Conservation (phyloP, 2,329 filamentous ascomycete species). For the Alternaria panax region DNA sequence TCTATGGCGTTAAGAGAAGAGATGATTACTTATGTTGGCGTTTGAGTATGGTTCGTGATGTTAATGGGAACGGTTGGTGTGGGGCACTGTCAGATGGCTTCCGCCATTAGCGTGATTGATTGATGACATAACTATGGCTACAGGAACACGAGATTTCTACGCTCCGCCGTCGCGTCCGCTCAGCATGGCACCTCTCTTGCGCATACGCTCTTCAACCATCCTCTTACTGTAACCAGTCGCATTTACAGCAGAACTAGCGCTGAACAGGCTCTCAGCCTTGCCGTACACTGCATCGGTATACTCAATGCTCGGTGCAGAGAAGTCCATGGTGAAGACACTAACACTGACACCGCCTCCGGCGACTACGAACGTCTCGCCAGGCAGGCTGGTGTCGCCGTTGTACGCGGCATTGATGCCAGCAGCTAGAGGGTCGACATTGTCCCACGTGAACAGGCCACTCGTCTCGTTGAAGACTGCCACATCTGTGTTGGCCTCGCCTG, state of each 20-base stretch:
- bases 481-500: constrained; percentile 58
- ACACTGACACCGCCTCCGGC: constrained; percentile 54
- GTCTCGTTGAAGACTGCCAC: constrained; percentile 55
- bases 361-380: constrained; percentile 60
- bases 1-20: not conserved
- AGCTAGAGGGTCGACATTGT: constrained; percentile 56
- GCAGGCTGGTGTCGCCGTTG: constrained; percentile 61
- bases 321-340: constrained; percentile 60
- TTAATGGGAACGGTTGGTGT: not conserved
- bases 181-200: constrained; percentile 22
- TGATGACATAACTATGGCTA: constrained; percentile 6
- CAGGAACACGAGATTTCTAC: not conserved
- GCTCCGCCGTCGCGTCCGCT: constrained; percentile 11
- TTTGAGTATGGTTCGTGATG: constrained; percentile 3
- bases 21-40: not conserved
- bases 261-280: constrained; percentile 23
- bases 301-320: constrained; percentile 54
- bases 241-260: constrained; percentile 5
- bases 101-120: not conserved
- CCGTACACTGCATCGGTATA: constrained; percentile 32
- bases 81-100: not conserved
- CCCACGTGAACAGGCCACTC: constrained; percentile 57
- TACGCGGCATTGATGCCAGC: constrained; percentile 61
- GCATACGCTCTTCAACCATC: constrained; percentile 27
- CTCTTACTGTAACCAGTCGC: constrained; percentile 26